Conservation (phyloP, 2,329 filamentous ascomycete species). For the Dothideomycetidae sp. region DNA sequence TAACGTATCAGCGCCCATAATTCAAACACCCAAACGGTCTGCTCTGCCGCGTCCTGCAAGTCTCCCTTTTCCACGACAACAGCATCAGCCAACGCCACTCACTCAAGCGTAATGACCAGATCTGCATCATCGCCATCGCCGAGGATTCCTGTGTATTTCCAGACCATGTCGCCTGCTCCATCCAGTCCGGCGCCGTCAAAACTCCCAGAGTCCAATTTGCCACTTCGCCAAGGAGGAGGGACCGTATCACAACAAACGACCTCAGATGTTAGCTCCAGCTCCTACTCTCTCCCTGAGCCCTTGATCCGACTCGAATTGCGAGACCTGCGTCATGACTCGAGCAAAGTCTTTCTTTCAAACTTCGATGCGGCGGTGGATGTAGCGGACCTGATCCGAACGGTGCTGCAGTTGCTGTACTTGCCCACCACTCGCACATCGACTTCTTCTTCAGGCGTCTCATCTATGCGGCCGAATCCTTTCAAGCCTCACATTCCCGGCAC, state of each 20-base stretch:
- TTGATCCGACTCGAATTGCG: slow-evolving; percentile 34
- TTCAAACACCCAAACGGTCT: no score
- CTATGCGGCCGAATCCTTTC: slow-evolving; percentile 5
- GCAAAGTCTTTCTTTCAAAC: slow-evolving; percentile 51
- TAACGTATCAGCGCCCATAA: no score
- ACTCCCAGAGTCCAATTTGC: slow-evolving; percentile 5
- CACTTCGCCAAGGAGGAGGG: neutral
- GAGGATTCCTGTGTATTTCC: slow-evolving; percentile 11
- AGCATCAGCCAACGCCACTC: neutral
- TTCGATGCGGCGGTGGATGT: slow-evolving; percentile 51
- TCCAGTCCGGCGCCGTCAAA: slow-evolving; percentile 11
- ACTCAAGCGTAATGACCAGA: neutral
- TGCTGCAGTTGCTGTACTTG: slow-evolving; percentile 58
- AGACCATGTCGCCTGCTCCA: slow-evolving; percentile 13
- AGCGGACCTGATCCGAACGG: slow-evolving; percentile 47
- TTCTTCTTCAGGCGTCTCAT: neutral
- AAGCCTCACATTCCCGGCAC: slow-evolving; percentile 41
- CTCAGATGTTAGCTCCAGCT: neutral
- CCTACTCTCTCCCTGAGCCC: slow-evolving; percentile 22
- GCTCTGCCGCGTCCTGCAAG: neutral
- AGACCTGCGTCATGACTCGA: slow-evolving; percentile 42
- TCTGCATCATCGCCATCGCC: slow-evolving; percentile 1
- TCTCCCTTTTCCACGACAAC: neutral
- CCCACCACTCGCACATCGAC: slow-evolving; percentile 6
- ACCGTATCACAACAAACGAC: neutral